Evolutionary conservation across 2,329 filamentous ascomycete genomes (phyloP), one percentile per base, ranked within the genome.

Genomic region (Phyllosticta paracitricarpa): DNA sequence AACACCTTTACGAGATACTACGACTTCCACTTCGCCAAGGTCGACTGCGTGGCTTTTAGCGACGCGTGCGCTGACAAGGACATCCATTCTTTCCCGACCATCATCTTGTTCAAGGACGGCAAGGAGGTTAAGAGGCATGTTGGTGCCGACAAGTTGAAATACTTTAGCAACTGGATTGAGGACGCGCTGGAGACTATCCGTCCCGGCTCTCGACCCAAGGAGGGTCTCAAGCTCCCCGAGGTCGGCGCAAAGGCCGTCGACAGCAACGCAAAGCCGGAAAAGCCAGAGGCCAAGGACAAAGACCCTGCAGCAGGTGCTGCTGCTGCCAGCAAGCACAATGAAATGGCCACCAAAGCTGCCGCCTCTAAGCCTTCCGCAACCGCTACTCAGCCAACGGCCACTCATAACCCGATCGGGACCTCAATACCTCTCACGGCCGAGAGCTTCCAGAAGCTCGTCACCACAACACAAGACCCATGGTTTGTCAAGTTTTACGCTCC

Each of bases 401-500:
- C 71, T 10, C 66, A 89, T 24, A 97, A 99, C 66, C 82, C 84
- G 3, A 81, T 87, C 51, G 94, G 94, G 6, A 78, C 82, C 17
- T 95, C 91, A 6, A 80, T 91, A 35, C 76, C 86, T 6, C 81
- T 99, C 58, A 91, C 86, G 2, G 87, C 89, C 0, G 91, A 97
- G 71, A 89, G 81, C 65, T 99, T 99, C 78, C 88, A 95, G 72
- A 85, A 84, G 62, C 79, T 88, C 48, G 92, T 99, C 55, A 96
- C 91, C 2, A 89, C 87, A 72, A 91, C 91, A 0, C 85, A 89
- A 65, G 91, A 97, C 65, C 88, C 92, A 5, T 99, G 94, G 94
- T 97, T 99, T 71, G 86, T 99, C 80, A 99, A 99, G 75, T 97
- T 99, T 73, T 97, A 97, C 73, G 92, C 91, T 19, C 95, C 94